Base-by-base conservation (phyloP, 495 filamentous ascomycete genomes). In the Podospora comata region DNA sequence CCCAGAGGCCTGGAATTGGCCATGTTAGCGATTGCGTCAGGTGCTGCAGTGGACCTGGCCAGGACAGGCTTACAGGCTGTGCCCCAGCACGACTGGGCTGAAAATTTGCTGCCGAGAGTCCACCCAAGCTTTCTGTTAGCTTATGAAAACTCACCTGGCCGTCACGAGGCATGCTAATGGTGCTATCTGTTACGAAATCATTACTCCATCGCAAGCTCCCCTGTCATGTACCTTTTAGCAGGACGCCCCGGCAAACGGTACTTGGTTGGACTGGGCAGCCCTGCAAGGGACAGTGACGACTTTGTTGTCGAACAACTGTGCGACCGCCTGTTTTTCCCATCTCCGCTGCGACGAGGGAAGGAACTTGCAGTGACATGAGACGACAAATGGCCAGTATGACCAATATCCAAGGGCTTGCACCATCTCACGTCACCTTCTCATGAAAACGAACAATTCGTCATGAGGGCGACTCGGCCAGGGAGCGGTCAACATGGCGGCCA, bases 71-170 rank as follows among this genome's bases (percentile, higher is more conserved):
- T 58, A 58, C 59, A 63, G 65, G 71, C 61, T 61, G 39, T 55
- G 65, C 32, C 61, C 60, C 66, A 68, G 69, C 69, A 65, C 69
- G 65, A 60, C 67, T 26, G 70, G 64, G 27, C 61, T 69, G 67
- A 71, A 73, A 73, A 72, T 70, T 74, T 72, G 69, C 44, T 69
- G 74, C 74, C 74, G 68, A 75, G 72, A 60, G 23, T 23, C 62
- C 39, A 56, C 48, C 65, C 48, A 63, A 65, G 67, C 72, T 66
- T 73, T 71, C 68, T 44, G 27, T 79, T 79, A 77, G 71, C 74
- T 72, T 68, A 79, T 77, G 65, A 68, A 79, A 77, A 78, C 75
- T 70, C 71, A 68, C 66, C 32, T 67, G 69, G 64, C 62, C 72
- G 76, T 78, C 76, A 78, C 76, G 75, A 57, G 76, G 73, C 26